Evolutionary conservation across 2,329 filamentous ascomycete species (phyloP), one percentile per base, ranked within the genome.

Genomic region (Mycosphaerelloides madeirae): DNA sequence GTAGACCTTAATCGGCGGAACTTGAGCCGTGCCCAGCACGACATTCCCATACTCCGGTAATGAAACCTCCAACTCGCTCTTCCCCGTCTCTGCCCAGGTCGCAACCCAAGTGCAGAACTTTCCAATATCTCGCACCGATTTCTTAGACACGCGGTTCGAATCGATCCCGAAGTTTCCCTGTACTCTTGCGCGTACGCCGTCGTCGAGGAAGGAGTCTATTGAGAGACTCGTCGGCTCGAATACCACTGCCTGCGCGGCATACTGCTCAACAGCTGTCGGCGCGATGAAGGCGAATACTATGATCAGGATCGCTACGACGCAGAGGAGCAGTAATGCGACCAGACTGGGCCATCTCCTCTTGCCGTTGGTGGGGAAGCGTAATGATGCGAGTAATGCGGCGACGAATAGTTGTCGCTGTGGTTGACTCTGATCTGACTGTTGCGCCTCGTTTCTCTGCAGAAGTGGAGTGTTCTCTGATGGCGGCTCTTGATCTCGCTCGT

Each of bases 131-230:
- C 87, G 79, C 20, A 91, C 79, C 43, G 82, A 75, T 40, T 79
- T 74, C 54, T 85, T 85, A 49, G 77, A 68, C 15, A 97, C 89
- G 39, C 81, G 81, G 4, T 79, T 79, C 0, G 84, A 84, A 64
- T 97, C 88, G 54, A 98, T 79, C 33, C 74, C 76, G 59, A 97
- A 87, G 43, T 85, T 84, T 15, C 86, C 91, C 59, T 90, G 84
- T 36, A 98, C 75, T 51, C 88, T 82, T 25, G 87, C 85, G 49
- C 78, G 80, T 7, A 96, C 79, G 11, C 93, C 91, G 46, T 83
- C 76, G 6, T 80, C 62, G 0, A 88, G 96, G 54, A 96, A 85
- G 2, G 85, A 87, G 59, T 93, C 85, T 48, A 98, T 81, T 1
- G 89, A 88, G 15, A 98, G 69, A 54, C 83, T 85, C 5, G 84